Evolutionary conservation across 495 filamentous ascomycete species (phyloP), one percentile per base, ranked within the genome.

Genomic region (Hypoxylon cercidicola): DNA sequence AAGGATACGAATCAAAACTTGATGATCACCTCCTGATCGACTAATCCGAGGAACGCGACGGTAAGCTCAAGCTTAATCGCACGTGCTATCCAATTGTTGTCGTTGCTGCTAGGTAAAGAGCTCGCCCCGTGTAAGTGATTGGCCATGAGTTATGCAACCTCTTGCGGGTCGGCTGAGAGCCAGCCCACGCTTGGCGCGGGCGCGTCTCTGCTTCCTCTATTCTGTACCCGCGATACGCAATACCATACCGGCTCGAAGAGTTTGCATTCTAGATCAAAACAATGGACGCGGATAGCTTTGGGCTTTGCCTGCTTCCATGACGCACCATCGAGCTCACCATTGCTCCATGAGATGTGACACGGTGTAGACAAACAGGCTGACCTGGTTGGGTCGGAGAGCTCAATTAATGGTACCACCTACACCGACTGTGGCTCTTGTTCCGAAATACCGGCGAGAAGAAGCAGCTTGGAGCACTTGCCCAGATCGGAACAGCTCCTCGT

Each of bases 161-260:
- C 52, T 66, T 55, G 61, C 66, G 53, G 62, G 55, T 68, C 55
- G 65, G 60, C 66, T 69, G 55, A 64, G 53, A 50, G 28, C 56
- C 56, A 66, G 66, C 52, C 66, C 61, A 62, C 48, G 52, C 66
- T 69, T 69, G 66, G 62, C 62, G 66, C 66, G 62, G 62, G 56
- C 56, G 66, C 57, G 61, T 65, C 50, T 65, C 53, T 66, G 19
- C 47, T 56, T 32, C 30, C 25, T 4, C 30, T 32, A 32, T 32
- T 32, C 23, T 45, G 46, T 64, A 69, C 55, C 66, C 66, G 66
- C 66, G 66, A 69, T 65, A 65, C 60, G 66, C 60, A 69, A 65
- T 58, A 53, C 37, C 28, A 21, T 45, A 37, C 59, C 55, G 35
- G 34, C 41, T 62, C 56, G 52, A 48, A 43, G 46, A 61, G 64